A percentile compares a stretch with the other conserved stretches of the same genome.
These are phyloP conservation scores for Calonectria multiphialidica DNA, from an alignment of 2,329 filamentous ascomycete genomes.

Conservation along the genomic window DNA sequence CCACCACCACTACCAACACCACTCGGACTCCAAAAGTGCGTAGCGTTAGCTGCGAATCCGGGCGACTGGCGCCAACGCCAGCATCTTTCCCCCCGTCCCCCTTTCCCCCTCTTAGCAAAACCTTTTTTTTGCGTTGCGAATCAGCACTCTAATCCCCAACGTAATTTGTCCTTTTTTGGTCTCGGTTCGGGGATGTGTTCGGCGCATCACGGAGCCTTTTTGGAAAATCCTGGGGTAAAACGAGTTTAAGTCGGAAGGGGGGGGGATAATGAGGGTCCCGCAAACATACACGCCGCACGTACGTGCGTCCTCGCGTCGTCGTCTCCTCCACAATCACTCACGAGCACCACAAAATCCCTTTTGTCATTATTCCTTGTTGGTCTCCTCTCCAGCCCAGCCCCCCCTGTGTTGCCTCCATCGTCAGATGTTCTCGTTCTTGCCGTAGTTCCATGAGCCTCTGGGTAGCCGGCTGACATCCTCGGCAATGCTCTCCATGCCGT, in stretches of 20 bases:
- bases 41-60: background rate
- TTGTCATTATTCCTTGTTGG: background rate
- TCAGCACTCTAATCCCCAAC: conserved; percentile 23
- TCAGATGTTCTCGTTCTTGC: background rate
- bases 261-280: background rate
- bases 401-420: background rate
- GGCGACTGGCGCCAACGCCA: background rate
- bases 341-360: background rate
- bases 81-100: background rate
- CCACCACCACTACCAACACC: background rate
- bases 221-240: background rate
- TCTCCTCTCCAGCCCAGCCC: background rate
- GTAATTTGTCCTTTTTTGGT: background rate
- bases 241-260: background rate
- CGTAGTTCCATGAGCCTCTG: background rate
- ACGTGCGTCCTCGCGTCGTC: background rate
- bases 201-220: background rate
- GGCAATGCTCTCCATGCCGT: conserved; percentile 1
- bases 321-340: conserved; percentile 18
- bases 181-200: no score
- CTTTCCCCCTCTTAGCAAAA: background rate
- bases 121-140: background rate
- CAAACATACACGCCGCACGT: no score
- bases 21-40: no score
- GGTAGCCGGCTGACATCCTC: conserved; percentile 12